Base-by-base conservation (phyloP, 106 monocot species). In the Cymbidium sinense region DNA sequence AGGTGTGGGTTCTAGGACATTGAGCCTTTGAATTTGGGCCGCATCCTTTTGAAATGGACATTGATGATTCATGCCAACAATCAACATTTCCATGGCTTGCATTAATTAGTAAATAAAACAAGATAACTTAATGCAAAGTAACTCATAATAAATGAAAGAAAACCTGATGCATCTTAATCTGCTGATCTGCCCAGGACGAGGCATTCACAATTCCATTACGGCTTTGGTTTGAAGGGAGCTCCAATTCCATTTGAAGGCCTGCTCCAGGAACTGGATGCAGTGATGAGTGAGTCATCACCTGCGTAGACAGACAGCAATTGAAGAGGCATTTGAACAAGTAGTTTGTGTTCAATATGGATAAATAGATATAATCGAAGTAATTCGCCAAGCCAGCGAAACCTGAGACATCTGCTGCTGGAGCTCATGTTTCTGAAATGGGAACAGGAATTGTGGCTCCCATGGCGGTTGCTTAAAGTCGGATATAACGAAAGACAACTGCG, bases 181-280 rank as follows among this genome's bases (percentile, higher is more conserved):
- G 70, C 70, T 70, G 35, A 34, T 70, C 70, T 70, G 70, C 36
- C 34, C 34, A 20, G 34, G 20, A 37, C 5, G 36, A 37, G 36
- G 35, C 7, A 70, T 37, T 70, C 70, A 36, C 0, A n/a, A 19
- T 70, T 20, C 34, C 34, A 28, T 34, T 3, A 2, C 37, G 19
- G 34, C 34, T 70, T 70, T 70, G 70, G 70, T 10, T 70, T 70
- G 70, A 70, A 70, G 70, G 70, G 70, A n/a, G 36, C 70, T 70
- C 70, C 70, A 37, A 4, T 36, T 70, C 36, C 70, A 70, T 36
- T 36, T 70, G 35, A 36, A 35, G 21, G 19, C 70, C 13, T 0
- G 18, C 35, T 36, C 19, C 35, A 70, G 70, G 29, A 6, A 36
- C 1, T 20, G 18, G 36, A 23, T 0, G 4, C 6, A 36, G 5